phyloP scores from a whole-genome alignment of 2,329 filamentous ascomycete genomes.

The Paecilomyces sp. region DNA sequence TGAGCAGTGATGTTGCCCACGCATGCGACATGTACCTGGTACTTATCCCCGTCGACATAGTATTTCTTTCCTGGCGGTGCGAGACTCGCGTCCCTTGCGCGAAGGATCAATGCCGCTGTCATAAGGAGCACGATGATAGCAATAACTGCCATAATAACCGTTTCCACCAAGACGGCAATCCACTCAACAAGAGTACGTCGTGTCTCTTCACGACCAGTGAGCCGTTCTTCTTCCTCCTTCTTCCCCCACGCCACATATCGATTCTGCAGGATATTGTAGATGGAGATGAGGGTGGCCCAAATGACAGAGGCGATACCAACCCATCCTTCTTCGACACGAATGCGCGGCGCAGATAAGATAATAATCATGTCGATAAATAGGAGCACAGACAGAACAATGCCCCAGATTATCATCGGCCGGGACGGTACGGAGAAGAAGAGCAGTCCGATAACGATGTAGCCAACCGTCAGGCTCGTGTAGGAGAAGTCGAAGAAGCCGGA shows the following conservation, averaged over 20 bases:
- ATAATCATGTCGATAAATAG: conserved; percentile 71
- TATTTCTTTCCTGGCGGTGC: conserved; percentile 66
- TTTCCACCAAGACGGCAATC: conserved; percentile 70
- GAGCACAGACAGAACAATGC: conserved; percentile 58
- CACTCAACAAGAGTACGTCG: conserved; percentile 77
- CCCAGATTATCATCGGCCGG: conserved; percentile 66
- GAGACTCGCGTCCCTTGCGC: conserved; percentile 70
- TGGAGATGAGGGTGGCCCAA: conserved; percentile 72
- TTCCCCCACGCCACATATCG: conserved; percentile 87
- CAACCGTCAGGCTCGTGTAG: conserved; percentile 70
- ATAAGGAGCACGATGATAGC: conserved; percentile 64
- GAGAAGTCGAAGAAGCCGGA: conserved; percentile 89
- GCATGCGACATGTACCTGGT: conserved; percentile 80
- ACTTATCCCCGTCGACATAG: conserved; percentile 76
- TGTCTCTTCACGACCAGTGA: conserved; percentile 83
- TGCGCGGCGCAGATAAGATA: conserved; percentile 64
- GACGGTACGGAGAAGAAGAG: conserved; percentile 86
- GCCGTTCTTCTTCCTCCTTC: conserved; percentile 79
- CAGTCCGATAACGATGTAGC: conserved; percentile 67
- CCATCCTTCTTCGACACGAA: conserved; percentile 82
- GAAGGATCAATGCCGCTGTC: conserved; percentile 71
- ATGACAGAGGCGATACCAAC: conserved; percentile 78
- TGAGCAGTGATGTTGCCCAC: conserved; percentile 60
- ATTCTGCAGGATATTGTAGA: conserved; percentile 75
- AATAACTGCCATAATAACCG: conserved; percentile 62